Percentiles rank a stretch among this genome's conserved stretches.
Conservation (phyloP, 148 eudicot species). For the Nyssa sinensis region DNA sequence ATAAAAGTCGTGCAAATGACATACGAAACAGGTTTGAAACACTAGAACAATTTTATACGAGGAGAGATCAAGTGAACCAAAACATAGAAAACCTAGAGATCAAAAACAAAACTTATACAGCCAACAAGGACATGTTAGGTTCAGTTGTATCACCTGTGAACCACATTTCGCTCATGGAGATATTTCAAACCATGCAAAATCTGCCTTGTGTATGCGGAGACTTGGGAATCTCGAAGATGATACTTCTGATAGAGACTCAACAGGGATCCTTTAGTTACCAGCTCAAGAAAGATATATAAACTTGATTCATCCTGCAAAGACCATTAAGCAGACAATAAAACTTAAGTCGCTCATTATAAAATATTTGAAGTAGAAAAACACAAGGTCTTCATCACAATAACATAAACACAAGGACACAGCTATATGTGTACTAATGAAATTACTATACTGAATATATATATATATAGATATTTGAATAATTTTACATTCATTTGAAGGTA, state of each 20-base stretch:
- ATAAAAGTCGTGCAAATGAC: no score
- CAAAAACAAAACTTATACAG: background rate
- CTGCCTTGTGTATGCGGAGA: constrained; percentile 84
- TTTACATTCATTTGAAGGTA: no score
- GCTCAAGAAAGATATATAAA: constrained; percentile 90
- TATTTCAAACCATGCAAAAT: constrained; percentile 86
- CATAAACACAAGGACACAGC: no score
- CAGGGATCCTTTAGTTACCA: constrained; percentile 75
- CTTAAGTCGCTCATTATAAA: no score
- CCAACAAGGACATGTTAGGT: background rate
- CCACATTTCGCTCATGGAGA: constrained; percentile 80
- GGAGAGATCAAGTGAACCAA: background rate
- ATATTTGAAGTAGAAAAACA: no score
- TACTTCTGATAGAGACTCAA: constrained; percentile 63
- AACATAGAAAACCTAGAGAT: constrained; percentile 1
- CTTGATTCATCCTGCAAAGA: constrained; percentile 69
- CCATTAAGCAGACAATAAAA: no score
- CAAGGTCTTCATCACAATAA: no score
- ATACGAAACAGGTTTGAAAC: background rate
- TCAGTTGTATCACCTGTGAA: constrained; percentile 63
- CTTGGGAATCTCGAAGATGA: constrained; percentile 62
- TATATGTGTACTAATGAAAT: no score
- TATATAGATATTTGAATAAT: no score
- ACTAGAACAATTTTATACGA: background rate
- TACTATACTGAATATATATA: no score